Percentiles rank a stretch among this genome's conserved stretches.
These are phyloP conservation scores for Gossypium longicalyx DNA, from an alignment of 345 rosid species.

Conservation along the genomic window DNA sequence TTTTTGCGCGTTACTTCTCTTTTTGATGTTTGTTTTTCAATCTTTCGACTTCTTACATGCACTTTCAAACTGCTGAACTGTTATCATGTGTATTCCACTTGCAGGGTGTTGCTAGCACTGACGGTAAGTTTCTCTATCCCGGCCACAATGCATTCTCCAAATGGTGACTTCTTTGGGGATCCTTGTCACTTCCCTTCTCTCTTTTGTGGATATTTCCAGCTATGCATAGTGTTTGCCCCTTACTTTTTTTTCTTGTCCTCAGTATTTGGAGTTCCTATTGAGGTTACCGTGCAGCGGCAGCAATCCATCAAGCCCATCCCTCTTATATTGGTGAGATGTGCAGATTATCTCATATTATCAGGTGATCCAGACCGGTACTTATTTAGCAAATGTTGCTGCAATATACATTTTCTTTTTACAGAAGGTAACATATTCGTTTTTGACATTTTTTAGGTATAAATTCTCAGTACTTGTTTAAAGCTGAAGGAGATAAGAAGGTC, in stretches of 20 bases:
- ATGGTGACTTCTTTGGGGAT: constrained; percentile 1
- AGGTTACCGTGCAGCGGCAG: constrained; percentile 69
- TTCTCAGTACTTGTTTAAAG: constrained; percentile 63
- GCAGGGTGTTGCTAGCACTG: constrained; percentile 98
- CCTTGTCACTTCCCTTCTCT: background rate
- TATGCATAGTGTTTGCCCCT: constrained; percentile 2
- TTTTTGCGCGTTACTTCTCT: background rate
- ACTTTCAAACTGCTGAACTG: constrained; percentile 24
- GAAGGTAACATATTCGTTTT: background rate
- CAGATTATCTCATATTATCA: constrained; percentile 76
- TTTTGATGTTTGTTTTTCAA: background rate
- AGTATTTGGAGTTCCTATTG: constrained; percentile 93
- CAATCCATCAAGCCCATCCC: constrained; percentile 67
- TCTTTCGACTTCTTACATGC: constrained; percentile 12
- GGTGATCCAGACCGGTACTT: constrained; percentile 35
- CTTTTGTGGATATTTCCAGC: background rate
- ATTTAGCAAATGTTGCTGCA: background rate
- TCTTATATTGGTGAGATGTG: constrained; percentile 58
- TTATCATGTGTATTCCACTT: constrained; percentile 17
- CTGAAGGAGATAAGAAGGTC: constrained; percentile 68
- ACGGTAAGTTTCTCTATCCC: constrained; percentile 50
- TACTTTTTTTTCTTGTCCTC: constrained; percentile 9
- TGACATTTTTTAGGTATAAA: constrained; percentile 50
- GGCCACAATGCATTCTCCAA: background rate
- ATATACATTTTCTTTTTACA: background rate